Conservation (phyloP, 179 eudicot species). For the Actinidia chinensis region DNA sequence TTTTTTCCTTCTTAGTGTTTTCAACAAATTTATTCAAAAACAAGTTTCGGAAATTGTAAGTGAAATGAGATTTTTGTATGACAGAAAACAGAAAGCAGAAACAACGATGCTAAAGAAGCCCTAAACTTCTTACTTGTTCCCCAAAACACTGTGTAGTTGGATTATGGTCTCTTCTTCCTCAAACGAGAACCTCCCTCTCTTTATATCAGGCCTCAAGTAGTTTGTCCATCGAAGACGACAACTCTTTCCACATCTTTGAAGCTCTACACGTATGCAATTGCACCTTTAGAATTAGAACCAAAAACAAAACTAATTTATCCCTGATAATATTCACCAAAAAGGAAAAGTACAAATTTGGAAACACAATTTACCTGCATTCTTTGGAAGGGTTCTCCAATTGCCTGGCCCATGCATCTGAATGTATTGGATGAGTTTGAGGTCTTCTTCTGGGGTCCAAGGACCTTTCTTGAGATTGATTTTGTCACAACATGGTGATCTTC, state of each 20-base stretch:
- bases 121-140: constrained; percentile 43
- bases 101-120: too few relatives aligned
- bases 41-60: too few relatives aligned
- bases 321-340: neutral
- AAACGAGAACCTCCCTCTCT: constrained; percentile 50
- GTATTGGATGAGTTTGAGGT: constrained; percentile 50
- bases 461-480: constrained; percentile 76
- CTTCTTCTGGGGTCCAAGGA: constrained; percentile 85
- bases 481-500: constrained; percentile 78
- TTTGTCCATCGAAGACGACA: constrained; percentile 66
- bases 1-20: too few relatives aligned
- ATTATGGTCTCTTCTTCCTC: constrained; percentile 59
- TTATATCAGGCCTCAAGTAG: constrained; percentile 60
- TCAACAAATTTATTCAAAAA: too few relatives aligned
- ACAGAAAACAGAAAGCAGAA: neutral
- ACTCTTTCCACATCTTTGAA: constrained; percentile 71
- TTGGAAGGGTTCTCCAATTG: constrained; percentile 78
- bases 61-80: neutral
- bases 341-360: neutral
- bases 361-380: constrained; percentile 51
- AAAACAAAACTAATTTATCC: neutral
- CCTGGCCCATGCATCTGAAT: constrained; percentile 56
- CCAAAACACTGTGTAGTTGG: constrained; percentile 44
- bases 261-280: constrained; percentile 34
- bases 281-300: neutral